phyloP scores from a whole-genome alignment of 495 filamentous ascomycete species.

The Xylaria cubensis region DNA sequence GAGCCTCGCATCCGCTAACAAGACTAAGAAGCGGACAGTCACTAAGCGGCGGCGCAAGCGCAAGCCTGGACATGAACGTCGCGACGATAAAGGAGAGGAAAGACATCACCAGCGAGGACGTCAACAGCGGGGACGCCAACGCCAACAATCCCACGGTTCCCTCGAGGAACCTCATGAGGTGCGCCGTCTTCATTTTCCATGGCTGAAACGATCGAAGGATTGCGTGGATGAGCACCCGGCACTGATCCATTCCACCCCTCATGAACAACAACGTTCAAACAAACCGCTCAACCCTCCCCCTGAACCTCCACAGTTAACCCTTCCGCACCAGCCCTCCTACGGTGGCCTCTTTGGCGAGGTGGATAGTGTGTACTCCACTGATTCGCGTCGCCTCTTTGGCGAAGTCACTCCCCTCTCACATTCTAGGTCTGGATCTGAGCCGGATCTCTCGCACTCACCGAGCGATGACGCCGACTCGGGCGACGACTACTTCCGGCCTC shows the following conservation, averaged over 20 bases:
- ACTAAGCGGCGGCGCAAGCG: conserved; percentile 50
- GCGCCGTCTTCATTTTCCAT: conserved; percentile 34
- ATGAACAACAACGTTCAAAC: conserved; percentile 33
- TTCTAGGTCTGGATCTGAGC: conserved; percentile 33
- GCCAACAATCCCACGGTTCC: conserved; percentile 42
- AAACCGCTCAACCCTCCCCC: conserved; percentile 27
- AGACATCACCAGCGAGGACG: conserved; percentile 33
- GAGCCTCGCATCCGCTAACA: conserved; percentile 52
- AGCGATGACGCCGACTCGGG: conserved; percentile 51
- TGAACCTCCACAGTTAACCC: conserved; percentile 33
- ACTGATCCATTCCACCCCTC: conserved; percentile 11
- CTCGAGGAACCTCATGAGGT: conserved; percentile 35
- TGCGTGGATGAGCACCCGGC: conserved; percentile 27
- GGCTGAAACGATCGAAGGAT: conserved; percentile 34
- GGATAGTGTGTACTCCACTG: conserved; percentile 36
- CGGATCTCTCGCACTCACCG: conserved; percentile 40
- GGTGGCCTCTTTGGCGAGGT: conserved; percentile 37
- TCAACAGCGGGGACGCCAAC: conserved; percentile 39
- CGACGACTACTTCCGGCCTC: conserved; percentile 46
- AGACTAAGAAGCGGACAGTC: conserved; percentile 55
- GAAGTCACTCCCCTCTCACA: conserved; percentile 34
- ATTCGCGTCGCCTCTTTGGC: conserved; percentile 39
- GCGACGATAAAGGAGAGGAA: conserved; percentile 33
- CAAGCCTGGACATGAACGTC: conserved; percentile 39
- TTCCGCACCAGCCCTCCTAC: conserved; percentile 30